Evolutionary conservation across 2,329 filamentous ascomycete species (phyloP).

Genomic region (Fonsecaea nubica): DNA sequence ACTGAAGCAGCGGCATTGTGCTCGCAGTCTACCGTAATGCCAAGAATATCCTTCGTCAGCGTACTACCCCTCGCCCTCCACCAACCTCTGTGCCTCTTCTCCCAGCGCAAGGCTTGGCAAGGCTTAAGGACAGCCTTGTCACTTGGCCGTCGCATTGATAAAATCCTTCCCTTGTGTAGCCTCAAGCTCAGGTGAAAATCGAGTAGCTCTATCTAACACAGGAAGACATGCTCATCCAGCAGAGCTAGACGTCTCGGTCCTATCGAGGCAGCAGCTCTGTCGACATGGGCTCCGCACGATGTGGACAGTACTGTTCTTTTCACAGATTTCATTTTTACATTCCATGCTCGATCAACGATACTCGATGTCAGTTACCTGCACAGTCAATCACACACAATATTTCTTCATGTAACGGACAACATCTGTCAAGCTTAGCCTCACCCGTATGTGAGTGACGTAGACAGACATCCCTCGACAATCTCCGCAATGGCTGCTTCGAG

Average conservation of each 20-base stretch:
- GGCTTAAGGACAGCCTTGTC: not conserved
- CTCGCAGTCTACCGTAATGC: conserved; percentile 12
- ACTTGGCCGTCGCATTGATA: not conserved
- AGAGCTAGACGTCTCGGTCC: too few species aligned
- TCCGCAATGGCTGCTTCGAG: not conserved
- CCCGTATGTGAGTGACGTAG: not conserved
- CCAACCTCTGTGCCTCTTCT: too few species aligned
- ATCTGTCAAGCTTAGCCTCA: not conserved
- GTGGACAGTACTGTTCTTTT: too few species aligned
- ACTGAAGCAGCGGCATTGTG: conserved; percentile 10
- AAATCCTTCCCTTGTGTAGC: not conserved
- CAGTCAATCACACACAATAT: not conserved
- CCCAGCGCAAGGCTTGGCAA: not conserved
- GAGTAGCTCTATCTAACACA: too few species aligned
- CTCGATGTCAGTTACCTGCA: too few species aligned
- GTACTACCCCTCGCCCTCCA: not conserved
- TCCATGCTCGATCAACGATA: too few species aligned
- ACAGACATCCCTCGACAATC: not conserved
- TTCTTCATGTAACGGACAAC: not conserved
- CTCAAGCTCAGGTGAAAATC: too few species aligned
- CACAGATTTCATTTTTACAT: too few species aligned
- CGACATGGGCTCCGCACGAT: too few species aligned
- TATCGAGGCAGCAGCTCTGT: too few species aligned
- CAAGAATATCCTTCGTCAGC: not conserved
- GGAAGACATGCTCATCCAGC: too few species aligned